phyloP scores from a whole-genome alignment of 371 early-diverging fungal genomes.

The Dinochytrium kinnereticum region DNA sequence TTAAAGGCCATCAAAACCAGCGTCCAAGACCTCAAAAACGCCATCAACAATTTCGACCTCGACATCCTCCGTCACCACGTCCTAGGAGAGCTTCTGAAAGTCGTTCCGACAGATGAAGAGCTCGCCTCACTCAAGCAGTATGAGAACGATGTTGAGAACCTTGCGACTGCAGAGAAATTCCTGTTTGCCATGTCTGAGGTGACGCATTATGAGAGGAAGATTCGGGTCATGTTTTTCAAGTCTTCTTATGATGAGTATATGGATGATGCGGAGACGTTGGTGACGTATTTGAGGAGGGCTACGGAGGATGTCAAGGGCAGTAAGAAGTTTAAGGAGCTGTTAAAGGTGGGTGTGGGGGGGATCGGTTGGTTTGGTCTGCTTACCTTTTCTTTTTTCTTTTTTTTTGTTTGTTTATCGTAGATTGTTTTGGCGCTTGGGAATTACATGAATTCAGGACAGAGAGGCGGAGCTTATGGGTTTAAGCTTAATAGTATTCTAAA shows the following conservation, averaged over 20 bases:
- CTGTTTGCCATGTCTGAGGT: slow-evolving; percentile 49
- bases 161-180: slow-evolving; percentile 56
- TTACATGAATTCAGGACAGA: slow-evolving; percentile 58
- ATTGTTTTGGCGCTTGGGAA: slow-evolving; percentile 61
- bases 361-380: slow-evolving; percentile 8
- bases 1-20: slow-evolving; percentile 54
- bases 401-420: slow-evolving; percentile 15
- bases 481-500: slow-evolving; percentile 55
- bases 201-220: slow-evolving; percentile 42
- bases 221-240: slow-evolving; percentile 54
- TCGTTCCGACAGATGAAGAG: slow-evolving; percentile 60
- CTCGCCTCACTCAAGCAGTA: slow-evolving; percentile 40
- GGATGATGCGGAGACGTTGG: slow-evolving; percentile 51
- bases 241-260: slow-evolving; percentile 42
- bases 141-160: slow-evolving; percentile 42
- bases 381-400: slow-evolving; percentile 10
- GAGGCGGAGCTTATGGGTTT: slow-evolving; percentile 66
- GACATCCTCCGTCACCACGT: slow-evolving; percentile 41
- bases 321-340: slow-evolving; percentile 50
- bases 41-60: slow-evolving; percentile 44
- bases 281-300: slow-evolving; percentile 38
- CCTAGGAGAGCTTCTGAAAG: slow-evolving; percentile 52
- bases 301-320: slow-evolving; percentile 51
- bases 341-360: slow-evolving; percentile 42
- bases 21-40: slow-evolving; percentile 41